Evolutionary conservation across 2,329 filamentous ascomycete species (phyloP), one percentile per base, ranked within the genome.

Genomic region (Colletotrichum nymphaeae): DNA sequence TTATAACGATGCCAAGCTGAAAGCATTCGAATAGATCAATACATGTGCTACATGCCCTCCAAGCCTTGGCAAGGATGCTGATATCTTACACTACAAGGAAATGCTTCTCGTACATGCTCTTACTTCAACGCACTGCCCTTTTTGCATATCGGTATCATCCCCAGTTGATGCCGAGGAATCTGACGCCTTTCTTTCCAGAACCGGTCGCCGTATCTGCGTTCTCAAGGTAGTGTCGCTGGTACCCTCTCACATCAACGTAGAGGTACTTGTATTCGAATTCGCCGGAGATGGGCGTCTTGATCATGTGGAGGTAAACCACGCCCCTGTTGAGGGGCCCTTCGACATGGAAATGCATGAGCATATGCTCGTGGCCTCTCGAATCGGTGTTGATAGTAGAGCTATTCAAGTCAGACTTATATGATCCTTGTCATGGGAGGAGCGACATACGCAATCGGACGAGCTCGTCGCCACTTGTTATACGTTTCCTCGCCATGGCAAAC

Each of bases 321-420:
- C 95, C 96, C 30, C 89, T 89, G 67, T 93, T 93, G 42, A 89
- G 85, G 2, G 94, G 92, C 0, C 96, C 96, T 80, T 95, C 92
- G 52, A 97, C 93, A 80, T 97, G 91, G 81, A 98, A 98, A 77
- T 95, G 92, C 89, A 98, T 95, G 75, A 91, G 85, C 75, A 98
- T 81, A 81, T 98, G 95, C 75, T 97, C 92, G 24, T 91, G 92
- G 5, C 95, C 95, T 74, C 91, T 88, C 12, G 88, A 85, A 79
- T 98, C 95, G 7, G 89, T 94, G 74, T 90, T 90, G 26, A 90
- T 85, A 0, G 88, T 91, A 1, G 93, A 93, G 4, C 92, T 93
- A 75, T 2, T 57, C n/a, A 52, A 32, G 63, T 84, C 62, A 84
- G 84, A 11, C 8, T 4, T 35, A 24, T 1, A 2, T 5, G 35